phyloP scores from a whole-genome alignment of 129 eudicot species.

The Smallanthus sonchifolius region DNA sequence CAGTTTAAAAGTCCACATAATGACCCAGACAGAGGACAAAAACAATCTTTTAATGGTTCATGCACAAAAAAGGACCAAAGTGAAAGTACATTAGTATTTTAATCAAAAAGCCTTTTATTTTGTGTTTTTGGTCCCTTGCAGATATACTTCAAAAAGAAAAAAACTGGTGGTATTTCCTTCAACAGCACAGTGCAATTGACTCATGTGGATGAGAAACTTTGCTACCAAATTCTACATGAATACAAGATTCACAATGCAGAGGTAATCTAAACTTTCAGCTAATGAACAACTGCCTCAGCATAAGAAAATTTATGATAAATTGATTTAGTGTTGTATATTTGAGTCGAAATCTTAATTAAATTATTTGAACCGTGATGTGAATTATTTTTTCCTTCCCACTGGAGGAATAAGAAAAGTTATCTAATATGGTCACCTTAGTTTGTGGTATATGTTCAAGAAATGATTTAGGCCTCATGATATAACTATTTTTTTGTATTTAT shows the following conservation, averaged over 20 bases:
- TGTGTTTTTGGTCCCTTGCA: conserved; percentile 28
- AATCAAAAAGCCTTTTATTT: neutral
- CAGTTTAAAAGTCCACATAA: neutral
- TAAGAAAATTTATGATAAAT: neutral
- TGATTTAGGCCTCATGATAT: neutral
- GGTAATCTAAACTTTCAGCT: conserved; percentile 45
- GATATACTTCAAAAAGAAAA: conserved; percentile 97
- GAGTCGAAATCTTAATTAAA: neutral
- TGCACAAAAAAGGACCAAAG: neutral
- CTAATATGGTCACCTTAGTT: neutral
- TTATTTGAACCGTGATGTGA: neutral
- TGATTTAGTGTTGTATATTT: neutral
- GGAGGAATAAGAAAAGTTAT: neutral
- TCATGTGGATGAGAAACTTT: conserved; percentile 95
- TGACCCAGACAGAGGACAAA: neutral
- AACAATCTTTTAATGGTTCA: neutral
- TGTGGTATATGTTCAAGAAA: neutral
- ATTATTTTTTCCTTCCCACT: neutral
- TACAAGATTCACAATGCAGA: conserved; percentile 99
- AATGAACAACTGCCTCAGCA: neutral
- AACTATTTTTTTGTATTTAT: neutral
- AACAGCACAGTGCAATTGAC: conserved; percentile 83
- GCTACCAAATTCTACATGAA: conserved; percentile 96
- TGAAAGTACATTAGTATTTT: neutral
- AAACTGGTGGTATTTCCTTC: conserved; percentile 99